Evolutionary conservation across 2,329 filamentous ascomycete species (phyloP).

Genomic region (Geosmithia putterillii): DNA sequence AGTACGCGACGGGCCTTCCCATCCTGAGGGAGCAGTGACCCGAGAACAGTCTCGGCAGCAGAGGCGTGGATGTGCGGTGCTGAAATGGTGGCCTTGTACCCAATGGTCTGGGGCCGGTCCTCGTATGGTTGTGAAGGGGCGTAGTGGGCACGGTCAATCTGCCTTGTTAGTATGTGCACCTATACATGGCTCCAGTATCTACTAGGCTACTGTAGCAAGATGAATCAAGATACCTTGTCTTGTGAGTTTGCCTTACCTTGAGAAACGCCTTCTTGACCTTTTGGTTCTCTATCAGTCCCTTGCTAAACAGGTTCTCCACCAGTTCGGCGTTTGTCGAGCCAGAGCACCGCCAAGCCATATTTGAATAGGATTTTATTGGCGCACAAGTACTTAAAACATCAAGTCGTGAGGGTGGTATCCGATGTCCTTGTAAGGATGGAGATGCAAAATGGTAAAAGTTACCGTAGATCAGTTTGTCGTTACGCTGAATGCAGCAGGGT

Average conservation of each 20-base stretch:
- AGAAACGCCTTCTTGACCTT: slow-evolving; percentile 72
- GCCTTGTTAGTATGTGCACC: too few species aligned
- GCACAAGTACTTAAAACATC: too few species aligned
- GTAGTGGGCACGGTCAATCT: slow-evolving; percentile 87
- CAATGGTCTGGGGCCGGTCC: slow-evolving; percentile 43
- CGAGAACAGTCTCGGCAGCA: slow-evolving; percentile 36
- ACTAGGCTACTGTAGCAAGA: background rate
- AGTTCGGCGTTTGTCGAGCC: slow-evolving; percentile 64
- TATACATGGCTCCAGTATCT: too few species aligned
- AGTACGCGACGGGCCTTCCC: slow-evolving; percentile 40
- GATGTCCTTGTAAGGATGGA: background rate
- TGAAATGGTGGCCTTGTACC: slow-evolving; percentile 42
- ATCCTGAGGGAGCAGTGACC: slow-evolving; percentile 24
- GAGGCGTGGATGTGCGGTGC: slow-evolving; percentile 51
- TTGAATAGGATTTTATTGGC: background rate
- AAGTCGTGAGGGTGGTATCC: background rate
- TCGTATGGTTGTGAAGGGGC: slow-evolving; percentile 58
- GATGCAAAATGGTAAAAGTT: too few species aligned
- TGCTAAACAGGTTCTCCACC: slow-evolving; percentile 62
- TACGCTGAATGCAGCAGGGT: too few species aligned
- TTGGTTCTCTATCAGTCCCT: slow-evolving; percentile 60
- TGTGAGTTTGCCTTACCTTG: slow-evolving; percentile 29
- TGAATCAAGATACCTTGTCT: too few species aligned
- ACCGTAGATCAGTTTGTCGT: too few species aligned
- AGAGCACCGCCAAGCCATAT: slow-evolving; percentile 85